Conservation (phyloP, 164 flowering plant genomes). For the Vitis amurensis region DNA sequence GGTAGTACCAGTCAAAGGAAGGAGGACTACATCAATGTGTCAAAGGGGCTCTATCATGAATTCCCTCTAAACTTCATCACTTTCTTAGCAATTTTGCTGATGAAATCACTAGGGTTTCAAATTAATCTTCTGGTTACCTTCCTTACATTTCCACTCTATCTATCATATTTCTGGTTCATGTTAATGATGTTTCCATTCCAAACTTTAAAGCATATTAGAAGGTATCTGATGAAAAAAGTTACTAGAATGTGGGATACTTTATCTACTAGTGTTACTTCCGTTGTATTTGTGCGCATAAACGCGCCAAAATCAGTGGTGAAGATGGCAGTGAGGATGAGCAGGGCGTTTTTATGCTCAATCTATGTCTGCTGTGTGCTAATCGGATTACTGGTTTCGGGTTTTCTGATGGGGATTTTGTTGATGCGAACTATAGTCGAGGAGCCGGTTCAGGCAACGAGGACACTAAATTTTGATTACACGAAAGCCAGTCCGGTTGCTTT, state of each 20-base stretch:
- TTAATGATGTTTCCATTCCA: conserved; percentile 40
- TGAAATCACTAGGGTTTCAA: conserved; percentile 50
- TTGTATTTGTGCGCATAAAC: conserved; percentile 22
- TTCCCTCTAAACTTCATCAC: conserved; percentile 27
- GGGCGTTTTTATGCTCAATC: conserved; percentile 54
- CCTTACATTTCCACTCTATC: conserved; percentile 48
- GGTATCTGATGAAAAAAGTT: conserved; percentile 10
- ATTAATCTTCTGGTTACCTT: conserved; percentile 31
- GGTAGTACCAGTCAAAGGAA: background rate
- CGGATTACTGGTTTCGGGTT: conserved; percentile 44
- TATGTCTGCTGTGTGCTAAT: conserved; percentile 49
- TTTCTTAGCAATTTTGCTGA: conserved; percentile 30
- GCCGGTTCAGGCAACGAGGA: conserved; percentile 47
- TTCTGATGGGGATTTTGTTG: conserved; percentile 47
- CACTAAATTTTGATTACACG: conserved; percentile 65
- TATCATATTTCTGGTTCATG: conserved; percentile 27
- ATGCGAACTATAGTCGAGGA: conserved; percentile 55
- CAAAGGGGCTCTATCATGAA: conserved; percentile 13
- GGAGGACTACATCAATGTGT: background rate
- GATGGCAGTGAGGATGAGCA: conserved; percentile 31
- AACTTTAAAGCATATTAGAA: conserved; percentile 17
- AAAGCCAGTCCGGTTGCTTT: conserved; percentile 59
- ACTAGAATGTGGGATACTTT: conserved; percentile 17
- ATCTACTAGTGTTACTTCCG: conserved; percentile 16
- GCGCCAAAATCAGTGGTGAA: conserved; percentile 32